Evolutionary conservation across 768 basidiomycete species (phyloP), one percentile per base, ranked within the genome.

Genomic region (Sutorius australiensis): DNA sequence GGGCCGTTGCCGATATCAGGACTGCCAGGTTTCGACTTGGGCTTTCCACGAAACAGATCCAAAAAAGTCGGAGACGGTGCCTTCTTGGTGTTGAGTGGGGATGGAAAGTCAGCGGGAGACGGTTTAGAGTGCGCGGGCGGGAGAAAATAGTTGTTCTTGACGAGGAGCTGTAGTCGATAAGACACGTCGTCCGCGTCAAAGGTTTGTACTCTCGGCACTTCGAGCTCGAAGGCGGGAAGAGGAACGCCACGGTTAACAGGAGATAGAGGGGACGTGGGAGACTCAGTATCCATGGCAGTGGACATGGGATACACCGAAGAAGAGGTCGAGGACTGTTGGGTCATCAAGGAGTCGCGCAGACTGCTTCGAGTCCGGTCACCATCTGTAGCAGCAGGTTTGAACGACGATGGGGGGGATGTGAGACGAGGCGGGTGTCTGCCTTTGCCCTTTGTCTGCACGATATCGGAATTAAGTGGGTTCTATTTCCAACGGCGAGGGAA

Each of bases 101-200:
- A 67, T 16, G 80, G 77, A 54, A 91, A 80, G 47, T 87, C 82
- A 27, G 84, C 76, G 3, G 83, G 79, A 10, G 80, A 81, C 2
- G 91, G 91, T 63, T 93, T 93, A 38, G 83, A 78, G 62, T 93
- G 91, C 0, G 91, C 90, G 10, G 91, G 92, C 4, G 91, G 91
- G 34, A 93, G 82, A 64, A 89, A 93, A 66, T 93, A 93, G 63
- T 78, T 92, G 70, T 93, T 93, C 67, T 86, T 88, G 49, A 93
- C 86, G 37, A 93, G 80, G 48, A 93, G 78, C 37, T 84, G 86
- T 17, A 93, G 80, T 21, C 91, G 86, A 71, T 90, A 89, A 17
- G 89, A 83, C 37, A 92, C 89, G 62, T 93, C 91, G 68, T 93
- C 90, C 19, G 79, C 77, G 60, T 82, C 77, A 58, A 78, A 82